These are phyloP conservation scores for Picea sitchensis DNA, from an alignment of 75 land plant genomes.

Conservation along the genomic window DNA sequence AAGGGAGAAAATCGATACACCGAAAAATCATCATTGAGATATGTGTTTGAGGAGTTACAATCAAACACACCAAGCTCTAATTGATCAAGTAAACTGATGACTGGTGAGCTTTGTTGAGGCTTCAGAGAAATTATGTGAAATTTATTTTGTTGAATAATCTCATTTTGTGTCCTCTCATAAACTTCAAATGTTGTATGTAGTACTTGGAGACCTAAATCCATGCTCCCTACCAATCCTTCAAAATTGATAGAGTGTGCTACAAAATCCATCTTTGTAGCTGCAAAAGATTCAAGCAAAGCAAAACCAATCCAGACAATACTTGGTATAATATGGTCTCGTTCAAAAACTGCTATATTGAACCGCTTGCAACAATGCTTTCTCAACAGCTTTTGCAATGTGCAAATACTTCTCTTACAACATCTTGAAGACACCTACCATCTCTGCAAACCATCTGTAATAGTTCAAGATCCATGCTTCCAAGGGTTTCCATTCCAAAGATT, in stretches of 20 bases:
- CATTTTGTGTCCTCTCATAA: conserved; percentile 89
- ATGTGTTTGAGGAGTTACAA: too few species aligned
- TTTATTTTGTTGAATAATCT: conserved; percentile 89
- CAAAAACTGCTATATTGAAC: too few species aligned
- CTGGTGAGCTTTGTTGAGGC: too few species aligned
- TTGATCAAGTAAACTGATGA: too few species aligned
- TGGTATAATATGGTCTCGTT: too few species aligned
- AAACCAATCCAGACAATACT: too few species aligned
- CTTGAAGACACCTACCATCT: conserved; percentile 56
- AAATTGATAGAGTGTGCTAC: too few species aligned
- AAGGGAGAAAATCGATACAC: too few species aligned
- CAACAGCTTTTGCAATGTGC: conserved; percentile 38
- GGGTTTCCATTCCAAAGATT: neutral
- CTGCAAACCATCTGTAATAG: conserved; percentile 42
- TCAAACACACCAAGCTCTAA: too few species aligned
- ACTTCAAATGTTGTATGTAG: conserved; percentile 63
- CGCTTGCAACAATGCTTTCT: conserved; percentile 63
- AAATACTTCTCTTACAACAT: conserved; percentile 52
- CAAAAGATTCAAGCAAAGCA: conserved; percentile 47
- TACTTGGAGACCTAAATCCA: conserved; percentile 57
- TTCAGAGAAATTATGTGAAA: too few species aligned
- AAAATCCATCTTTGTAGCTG: conserved; percentile 21
- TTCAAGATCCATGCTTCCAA: neutral
- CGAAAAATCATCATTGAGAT: too few species aligned
- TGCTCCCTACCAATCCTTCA: too few species aligned